Conservation (phyloP, 2,329 filamentous ascomycete species). For the Paecilomyces variotii region DNA sequence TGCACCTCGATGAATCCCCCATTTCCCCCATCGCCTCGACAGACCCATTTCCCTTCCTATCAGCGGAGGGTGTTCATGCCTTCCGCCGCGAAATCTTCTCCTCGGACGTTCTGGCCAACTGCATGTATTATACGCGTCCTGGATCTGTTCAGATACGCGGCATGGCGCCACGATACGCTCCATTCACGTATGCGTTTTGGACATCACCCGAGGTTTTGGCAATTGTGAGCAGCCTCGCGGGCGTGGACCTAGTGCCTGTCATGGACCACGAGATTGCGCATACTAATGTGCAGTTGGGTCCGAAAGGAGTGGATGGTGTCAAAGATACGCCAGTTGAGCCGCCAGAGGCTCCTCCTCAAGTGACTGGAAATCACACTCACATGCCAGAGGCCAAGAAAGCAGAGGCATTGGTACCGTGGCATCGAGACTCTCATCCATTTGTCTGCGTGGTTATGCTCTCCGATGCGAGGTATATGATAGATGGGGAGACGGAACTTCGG, state of each 20-base stretch:
- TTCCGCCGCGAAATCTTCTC: conserved; percentile 10
- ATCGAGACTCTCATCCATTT: conserved; percentile 13
- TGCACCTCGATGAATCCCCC: not conserved
- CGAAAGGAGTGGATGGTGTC: conserved; percentile 10
- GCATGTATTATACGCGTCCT: conserved; percentile 18
- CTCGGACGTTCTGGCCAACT: conserved; percentile 21
- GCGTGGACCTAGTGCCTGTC: conserved; percentile 15
- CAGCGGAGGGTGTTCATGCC: conserved; percentile 5
- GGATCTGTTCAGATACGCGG: conserved; percentile 21
- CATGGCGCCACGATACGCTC: conserved; percentile 21
- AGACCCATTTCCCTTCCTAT: conserved; percentile 22
- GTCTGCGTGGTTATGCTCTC: conserved; percentile 13
- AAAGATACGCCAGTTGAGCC: conserved; percentile 19
- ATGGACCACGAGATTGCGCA: conserved; percentile 17
- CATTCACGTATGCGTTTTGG: conserved; percentile 25
- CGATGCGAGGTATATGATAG: conserved; percentile 3
- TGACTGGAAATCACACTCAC: conserved; percentile 2
- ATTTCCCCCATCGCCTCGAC: conserved; percentile 14
- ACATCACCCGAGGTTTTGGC: conserved; percentile 11
- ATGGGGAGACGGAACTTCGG: conserved; percentile 6
- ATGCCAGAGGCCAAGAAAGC: conserved; percentile 3
- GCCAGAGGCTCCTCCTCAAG: conserved; percentile 3
- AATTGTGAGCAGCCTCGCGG: conserved; percentile 12
- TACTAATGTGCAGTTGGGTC: conserved; percentile 18
- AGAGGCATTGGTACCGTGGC: conserved; percentile 11